Percentiles rank a stretch among this genome's conserved stretches.
Conservation (phyloP, 352 stramenopile genomes). For the Phytopythium kandeliae region DNA sequence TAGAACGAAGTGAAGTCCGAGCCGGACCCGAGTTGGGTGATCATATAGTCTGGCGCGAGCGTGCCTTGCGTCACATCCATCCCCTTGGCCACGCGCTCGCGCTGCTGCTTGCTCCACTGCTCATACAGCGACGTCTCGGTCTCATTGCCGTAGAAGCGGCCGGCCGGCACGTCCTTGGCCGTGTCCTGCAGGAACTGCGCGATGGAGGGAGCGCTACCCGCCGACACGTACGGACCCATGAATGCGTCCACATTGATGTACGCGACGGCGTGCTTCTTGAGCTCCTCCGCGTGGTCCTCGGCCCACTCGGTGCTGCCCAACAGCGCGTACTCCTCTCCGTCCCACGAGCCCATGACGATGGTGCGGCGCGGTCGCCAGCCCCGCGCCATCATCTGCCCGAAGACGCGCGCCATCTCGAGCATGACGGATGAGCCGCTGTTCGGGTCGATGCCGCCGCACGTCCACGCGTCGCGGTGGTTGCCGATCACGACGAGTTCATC, state of each 20-base stretch:
- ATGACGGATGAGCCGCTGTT: conserved; percentile 62
- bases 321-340: conserved; percentile 61
- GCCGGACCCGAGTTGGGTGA: conserved; percentile 34
- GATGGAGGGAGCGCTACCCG: conserved; percentile 37
- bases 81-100: no score
- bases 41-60: conserved; percentile 22
- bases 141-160: conserved; percentile 8
- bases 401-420: conserved; percentile 58
- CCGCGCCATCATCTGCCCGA: conserved; percentile 39
- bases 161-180: conserved; percentile 23
- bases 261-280: conserved; percentile 24
- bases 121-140: conserved; percentile 6
- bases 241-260: conserved; percentile 71
- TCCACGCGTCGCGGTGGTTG: conserved; percentile 86
- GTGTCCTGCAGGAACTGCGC: conserved; percentile 25
- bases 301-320: conserved; percentile 54
- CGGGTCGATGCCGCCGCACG: conserved; percentile 76
- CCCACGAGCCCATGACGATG: conserved; percentile 65
- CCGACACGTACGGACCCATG: conserved; percentile 24
- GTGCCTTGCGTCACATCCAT: conserved; percentile 8
- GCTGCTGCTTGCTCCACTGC: conserved; percentile 6
- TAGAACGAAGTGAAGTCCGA: conserved; percentile 68
- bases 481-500: conserved; percentile 67
- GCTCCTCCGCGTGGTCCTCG: conserved; percentile 28
- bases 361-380: conserved; percentile 68